Evolutionary conservation across 257 asterid species (phyloP).

Genomic region (Solanum sparsipilum): DNA sequence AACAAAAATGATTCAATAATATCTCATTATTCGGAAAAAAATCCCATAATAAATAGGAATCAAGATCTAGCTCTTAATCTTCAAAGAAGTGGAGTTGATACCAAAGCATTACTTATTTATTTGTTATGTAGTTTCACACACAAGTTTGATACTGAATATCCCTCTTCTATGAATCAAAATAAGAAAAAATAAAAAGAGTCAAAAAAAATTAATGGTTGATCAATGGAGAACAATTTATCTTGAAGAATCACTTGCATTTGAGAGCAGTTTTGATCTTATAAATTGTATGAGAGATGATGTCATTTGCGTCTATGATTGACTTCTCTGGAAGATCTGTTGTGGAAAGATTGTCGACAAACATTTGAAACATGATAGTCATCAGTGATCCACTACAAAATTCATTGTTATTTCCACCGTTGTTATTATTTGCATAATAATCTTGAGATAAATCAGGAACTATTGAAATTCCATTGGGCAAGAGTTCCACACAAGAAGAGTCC

Average conservation of each 20-base stretch:
- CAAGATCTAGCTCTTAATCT: too few species aligned
- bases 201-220: background rate
- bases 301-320: conserved; percentile 43
- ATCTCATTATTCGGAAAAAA: background rate
- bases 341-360: conserved; percentile 15
- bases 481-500: conserved; percentile 36
- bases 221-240: background rate
- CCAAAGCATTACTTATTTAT: too few species aligned
- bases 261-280: conserved; percentile 43
- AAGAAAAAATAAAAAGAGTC: background rate
- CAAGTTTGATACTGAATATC: background rate
- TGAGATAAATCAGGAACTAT: conserved; percentile 42
- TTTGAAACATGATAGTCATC: background rate
- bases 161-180: background rate
- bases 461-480: conserved; percentile 67
- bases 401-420: background rate
- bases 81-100: too few species aligned
- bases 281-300: conserved; percentile 44
- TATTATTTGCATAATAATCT: background rate
- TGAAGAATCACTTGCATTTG: conserved; percentile 12
- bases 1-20: background rate
- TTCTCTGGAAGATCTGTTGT: conserved; percentile 43
- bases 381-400: background rate
- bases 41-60: too few species aligned
- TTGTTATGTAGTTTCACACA: background rate